A percentile compares a stretch with the other conserved stretches of the same genome.
Evolutionary conservation across 805 yeast genomes (phyloP).

Genomic region (Pichia occidentalis): DNA sequence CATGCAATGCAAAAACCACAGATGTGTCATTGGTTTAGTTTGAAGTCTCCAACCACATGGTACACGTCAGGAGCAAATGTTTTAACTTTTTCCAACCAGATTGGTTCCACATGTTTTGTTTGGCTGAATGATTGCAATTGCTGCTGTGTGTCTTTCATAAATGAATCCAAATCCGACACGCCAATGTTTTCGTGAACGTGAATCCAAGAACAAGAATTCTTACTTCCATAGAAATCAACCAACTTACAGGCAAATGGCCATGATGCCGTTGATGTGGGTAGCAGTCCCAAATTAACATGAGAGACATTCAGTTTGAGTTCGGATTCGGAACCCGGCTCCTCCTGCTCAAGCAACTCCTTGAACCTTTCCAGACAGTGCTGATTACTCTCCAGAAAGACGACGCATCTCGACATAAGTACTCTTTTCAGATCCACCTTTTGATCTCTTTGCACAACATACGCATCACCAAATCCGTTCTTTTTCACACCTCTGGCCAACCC

Average conservation of each 20-base stretch:
- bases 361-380: constrained; percentile 41
- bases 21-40: too few relatives aligned
- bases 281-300: constrained; percentile 71
- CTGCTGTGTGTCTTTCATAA: constrained; percentile 21
- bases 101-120: constrained; percentile 13
- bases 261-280: constrained; percentile 63
- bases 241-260: constrained; percentile 45
- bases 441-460: constrained; percentile 24
- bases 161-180: constrained; percentile 32
- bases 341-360: constrained; percentile 13
- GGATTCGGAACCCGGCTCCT: constrained; percentile 21
- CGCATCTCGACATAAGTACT: constrained; percentile 27
- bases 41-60: constrained; percentile 42
- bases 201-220: constrained; percentile 23
- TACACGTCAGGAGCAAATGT: constrained; percentile 85
- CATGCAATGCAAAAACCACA: too few relatives aligned
- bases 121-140: constrained; percentile 14
- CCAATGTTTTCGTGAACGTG: constrained; percentile 79
- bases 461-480: constrained; percentile 34
- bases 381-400: constrained; percentile 62
- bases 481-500: constrained; percentile 56
- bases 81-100: constrained; percentile 59
- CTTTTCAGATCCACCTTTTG: constrained; percentile 21
- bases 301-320: constrained; percentile 14
- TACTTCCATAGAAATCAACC: constrained; percentile 9